These are phyloP conservation scores for Thermothielavioides terrestris DNA, from an alignment of 495 filamentous ascomycete species.

Conservation along the genomic window DNA sequence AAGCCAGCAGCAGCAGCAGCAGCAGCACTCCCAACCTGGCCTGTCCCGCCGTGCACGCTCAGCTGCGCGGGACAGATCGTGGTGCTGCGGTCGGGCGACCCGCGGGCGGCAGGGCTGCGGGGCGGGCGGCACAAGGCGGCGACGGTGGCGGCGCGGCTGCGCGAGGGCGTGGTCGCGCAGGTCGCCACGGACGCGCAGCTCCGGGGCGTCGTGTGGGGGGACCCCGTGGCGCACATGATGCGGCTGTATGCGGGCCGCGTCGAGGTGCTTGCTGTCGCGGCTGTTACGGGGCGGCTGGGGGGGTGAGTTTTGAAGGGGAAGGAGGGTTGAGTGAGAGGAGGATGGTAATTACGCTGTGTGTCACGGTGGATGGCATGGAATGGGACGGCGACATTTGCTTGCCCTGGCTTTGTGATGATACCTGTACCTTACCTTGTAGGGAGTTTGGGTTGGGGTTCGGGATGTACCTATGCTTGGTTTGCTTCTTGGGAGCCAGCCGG, in stretches of 20 bases:
- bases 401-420: too few relatives aligned
- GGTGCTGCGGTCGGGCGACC: slow-evolving; percentile 44
- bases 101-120: slow-evolving; percentile 22
- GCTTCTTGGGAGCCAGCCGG: too few relatives aligned
- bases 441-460: too few relatives aligned
- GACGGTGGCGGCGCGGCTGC: slow-evolving; percentile 31
- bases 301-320: slow-evolving; percentile 16
- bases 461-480: too few relatives aligned
- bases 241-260: slow-evolving; percentile 60
- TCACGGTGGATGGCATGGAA: too few relatives aligned
- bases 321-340: neutral
- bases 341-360: neutral
- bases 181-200: slow-evolving; percentile 56
- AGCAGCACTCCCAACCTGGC: slow-evolving; percentile 45
- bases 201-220: slow-evolving; percentile 62
- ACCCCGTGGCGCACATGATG: slow-evolving; percentile 74
- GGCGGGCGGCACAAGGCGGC: slow-evolving; percentile 21
- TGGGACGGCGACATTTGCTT: too few relatives aligned
- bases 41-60: slow-evolving; percentile 50
- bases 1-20: neutral
- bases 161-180: slow-evolving; percentile 52
- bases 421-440: too few relatives aligned
- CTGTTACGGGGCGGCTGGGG: slow-evolving; percentile 53
- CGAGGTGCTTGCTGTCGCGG: slow-evolving; percentile 56
- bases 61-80: slow-evolving; percentile 62